A percentile compares a stretch with the other conserved stretches of the same genome.
Conservation (phyloP, 2,329 filamentous ascomycete genomes). For the Cladosporium sp. region DNA sequence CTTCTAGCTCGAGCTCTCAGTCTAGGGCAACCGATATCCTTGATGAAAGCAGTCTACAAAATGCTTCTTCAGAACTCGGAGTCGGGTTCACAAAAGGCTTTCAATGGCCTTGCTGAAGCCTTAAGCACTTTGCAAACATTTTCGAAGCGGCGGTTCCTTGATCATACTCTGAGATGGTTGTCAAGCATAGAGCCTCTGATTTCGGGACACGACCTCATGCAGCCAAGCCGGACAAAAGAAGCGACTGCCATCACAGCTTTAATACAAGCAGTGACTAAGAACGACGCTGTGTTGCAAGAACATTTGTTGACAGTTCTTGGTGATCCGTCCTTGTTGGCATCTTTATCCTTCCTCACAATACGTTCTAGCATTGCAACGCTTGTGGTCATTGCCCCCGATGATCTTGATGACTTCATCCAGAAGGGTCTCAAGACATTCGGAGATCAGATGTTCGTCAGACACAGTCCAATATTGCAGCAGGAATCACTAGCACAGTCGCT, state of each 20-base stretch:
- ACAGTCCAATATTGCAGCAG: slow-evolving; percentile 80
- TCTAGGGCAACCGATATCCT: slow-evolving; percentile 58
- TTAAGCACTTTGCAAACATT: slow-evolving; percentile 15
- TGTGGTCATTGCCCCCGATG: slow-evolving; percentile 18
- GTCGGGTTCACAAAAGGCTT: neutral
- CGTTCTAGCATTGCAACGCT: slow-evolving; percentile 27
- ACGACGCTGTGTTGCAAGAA: neutral
- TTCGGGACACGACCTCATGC: neutral
- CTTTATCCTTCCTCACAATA: slow-evolving; percentile 21
- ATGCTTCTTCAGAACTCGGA: neutral
- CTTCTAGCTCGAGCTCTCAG: slow-evolving; percentile 58
- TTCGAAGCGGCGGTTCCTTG: slow-evolving; percentile 41
- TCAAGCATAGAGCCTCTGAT: slow-evolving; percentile 12
- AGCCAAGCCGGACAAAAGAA: neutral
- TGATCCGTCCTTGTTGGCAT: slow-evolving; percentile 20
- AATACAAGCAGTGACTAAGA: neutral
- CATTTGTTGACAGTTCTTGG: slow-evolving; percentile 16
- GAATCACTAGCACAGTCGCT: slow-evolving; percentile 80
- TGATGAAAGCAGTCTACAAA: slow-evolving; percentile 17
- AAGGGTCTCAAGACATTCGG: slow-evolving; percentile 72
- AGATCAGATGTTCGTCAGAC: slow-evolving; percentile 80
- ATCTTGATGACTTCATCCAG: slow-evolving; percentile 57
- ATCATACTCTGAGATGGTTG: slow-evolving; percentile 31
- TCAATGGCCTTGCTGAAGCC: neutral
- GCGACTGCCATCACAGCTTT: slow-evolving; percentile 14